Evolutionary conservation across 805 yeast species (phyloP), one percentile per base, ranked within the genome.

Genomic region (Candida odintsovae): DNA sequence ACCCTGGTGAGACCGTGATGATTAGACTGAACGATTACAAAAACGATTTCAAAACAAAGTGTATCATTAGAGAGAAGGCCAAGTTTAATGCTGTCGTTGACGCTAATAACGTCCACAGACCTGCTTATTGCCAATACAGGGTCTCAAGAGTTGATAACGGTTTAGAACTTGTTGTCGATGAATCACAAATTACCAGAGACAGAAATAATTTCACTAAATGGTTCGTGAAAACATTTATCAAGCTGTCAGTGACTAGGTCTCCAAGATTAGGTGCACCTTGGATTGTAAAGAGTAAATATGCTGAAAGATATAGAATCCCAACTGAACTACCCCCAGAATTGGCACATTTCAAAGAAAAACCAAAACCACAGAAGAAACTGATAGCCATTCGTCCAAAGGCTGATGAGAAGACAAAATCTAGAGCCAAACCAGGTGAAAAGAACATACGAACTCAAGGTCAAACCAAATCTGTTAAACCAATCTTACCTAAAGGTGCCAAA

Each of bases 231-330:
- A 96, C n/a, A 83, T 94, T 62, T 75, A 90, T 61, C 86, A 90
- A 65, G 75, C 86, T 62, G 76, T 88, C 40, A 20, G 75, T 46
- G 29, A 69, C 56, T 75, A 88, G 61, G 73, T 86, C 90, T 2
- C 76, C 83, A 45, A 87, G 86, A 72, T 72, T 83, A 38, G 97
- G 98, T 3, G 92, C 97, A 3, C 98, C 98, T 3, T 94, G 98
- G 98, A 81, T 92, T 19, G 94, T 94, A 15, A 86, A 83, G 60
- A 80, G 78, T 22, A 82, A 83, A 53, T 88, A 78, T 63, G 94
- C 94, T 0, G 72, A 71, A 46, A 75, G 75, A 55, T 88, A 82
- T 62, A 68, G 86, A 53, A 85, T 88, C 18, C 76, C 83, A 11
- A 69, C 72, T 16, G 82, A 73, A 36, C 76, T 73, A 53, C 88